These are phyloP conservation scores for Klebsormidium nitens DNA, from an alignment of 139 green algal species.

Conservation along the genomic window DNA sequence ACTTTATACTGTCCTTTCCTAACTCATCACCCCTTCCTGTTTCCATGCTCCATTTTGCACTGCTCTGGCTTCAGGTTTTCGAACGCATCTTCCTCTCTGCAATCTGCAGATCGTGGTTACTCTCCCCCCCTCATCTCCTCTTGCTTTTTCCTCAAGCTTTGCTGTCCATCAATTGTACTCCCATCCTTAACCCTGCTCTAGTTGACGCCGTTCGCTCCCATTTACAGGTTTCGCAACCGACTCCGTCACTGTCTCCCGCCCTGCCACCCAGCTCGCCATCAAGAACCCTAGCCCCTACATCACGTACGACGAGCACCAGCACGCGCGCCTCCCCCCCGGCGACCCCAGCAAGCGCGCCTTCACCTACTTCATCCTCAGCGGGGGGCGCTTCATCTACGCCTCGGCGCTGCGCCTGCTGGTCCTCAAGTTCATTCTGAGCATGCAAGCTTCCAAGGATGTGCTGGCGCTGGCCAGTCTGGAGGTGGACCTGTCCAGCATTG, in stretches of 20 bases:
- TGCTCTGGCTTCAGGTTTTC: no score
- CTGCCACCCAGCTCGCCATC: conserved; percentile 37
- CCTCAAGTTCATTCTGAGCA: conserved; percentile 94
- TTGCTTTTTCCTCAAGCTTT: no score
- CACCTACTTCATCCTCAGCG: conserved; percentile 95
- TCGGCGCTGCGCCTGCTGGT: conserved; percentile 86
- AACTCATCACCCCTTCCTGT: no score
- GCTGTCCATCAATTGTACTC: no score
- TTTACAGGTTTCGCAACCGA: no score
- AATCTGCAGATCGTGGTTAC: no score
- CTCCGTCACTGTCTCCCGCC: conserved; percentile 42
- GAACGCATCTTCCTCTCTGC: no score
- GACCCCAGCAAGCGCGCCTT: conserved; percentile 85
- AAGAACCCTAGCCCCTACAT: conserved; percentile 70
- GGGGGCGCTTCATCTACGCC: conserved; percentile 96
- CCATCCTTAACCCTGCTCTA: no score
- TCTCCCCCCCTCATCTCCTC: no score
- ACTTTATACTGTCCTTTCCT: no score
- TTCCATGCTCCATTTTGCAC: no score
- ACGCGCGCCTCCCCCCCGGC: conserved; percentile 72
- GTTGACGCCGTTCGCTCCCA: no score
- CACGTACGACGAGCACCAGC: conserved; percentile 77
- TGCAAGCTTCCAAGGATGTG: conserved; percentile 67
- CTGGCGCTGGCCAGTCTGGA: conserved; percentile 36
- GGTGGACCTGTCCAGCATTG: conserved; percentile 76